Percentiles rank a stretch among this genome's conserved stretches.
Conservation (phyloP, 164 flowering plant species). For the Stephania cephalantha region DNA sequence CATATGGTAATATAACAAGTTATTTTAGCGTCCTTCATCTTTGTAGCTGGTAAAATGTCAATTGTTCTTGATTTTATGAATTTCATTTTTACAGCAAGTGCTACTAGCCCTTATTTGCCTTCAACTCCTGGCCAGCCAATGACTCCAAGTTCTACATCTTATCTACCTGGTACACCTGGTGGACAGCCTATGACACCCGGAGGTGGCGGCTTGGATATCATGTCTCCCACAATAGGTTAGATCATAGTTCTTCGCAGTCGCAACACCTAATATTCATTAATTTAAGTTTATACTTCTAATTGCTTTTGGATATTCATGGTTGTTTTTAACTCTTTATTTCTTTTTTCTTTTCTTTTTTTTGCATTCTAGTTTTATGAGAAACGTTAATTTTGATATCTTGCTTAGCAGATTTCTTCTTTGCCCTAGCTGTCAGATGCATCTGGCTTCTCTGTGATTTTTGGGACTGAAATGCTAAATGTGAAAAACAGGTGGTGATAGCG, state of each 20-base stretch:
- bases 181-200: slow-evolving; percentile 99
- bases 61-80: neutral
- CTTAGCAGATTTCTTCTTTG: neutral
- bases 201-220: slow-evolving; percentile 80
- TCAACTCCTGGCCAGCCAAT: slow-evolving; percentile 97
- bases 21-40: neutral
- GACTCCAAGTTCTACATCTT: slow-evolving; percentile 87
- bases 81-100: slow-evolving; percentile 55
- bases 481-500: slow-evolving; percentile 69
- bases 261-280: neutral
- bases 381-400: neutral
- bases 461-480: neutral
- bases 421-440: neutral
- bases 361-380: neutral
- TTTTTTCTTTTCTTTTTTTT: neutral
- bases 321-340: neutral
- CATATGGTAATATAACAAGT: slow-evolving; percentile 56
- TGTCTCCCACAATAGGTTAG: slow-evolving; percentile 89
- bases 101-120: slow-evolving; percentile 96
- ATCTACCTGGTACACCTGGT: slow-evolving; percentile 96
- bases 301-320: neutral
- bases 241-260: neutral
- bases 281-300: neutral
- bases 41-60: neutral
- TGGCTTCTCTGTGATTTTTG: neutral